Conservation (phyloP, 306 rosid genomes). For the Cicer chorassanicum region DNA sequence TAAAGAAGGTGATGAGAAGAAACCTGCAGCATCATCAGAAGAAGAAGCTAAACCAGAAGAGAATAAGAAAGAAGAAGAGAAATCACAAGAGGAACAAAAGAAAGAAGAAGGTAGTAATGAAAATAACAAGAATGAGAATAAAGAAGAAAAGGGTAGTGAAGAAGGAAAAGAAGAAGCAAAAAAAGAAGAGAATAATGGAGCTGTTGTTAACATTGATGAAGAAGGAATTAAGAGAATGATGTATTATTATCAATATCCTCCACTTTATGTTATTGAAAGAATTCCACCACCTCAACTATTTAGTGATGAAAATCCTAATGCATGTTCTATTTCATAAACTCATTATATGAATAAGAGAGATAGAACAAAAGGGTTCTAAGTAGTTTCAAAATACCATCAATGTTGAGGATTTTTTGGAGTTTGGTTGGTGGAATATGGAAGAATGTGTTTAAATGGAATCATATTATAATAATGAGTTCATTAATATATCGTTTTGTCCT, state of each 20-base stretch:
- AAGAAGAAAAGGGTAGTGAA: conserved; percentile 51
- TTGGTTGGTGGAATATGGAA: conserved; percentile 43
- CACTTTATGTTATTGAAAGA: conserved; percentile 71
- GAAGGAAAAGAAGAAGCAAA: conserved; percentile 49
- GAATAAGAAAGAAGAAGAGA: conserved; percentile 56
- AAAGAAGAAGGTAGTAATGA: conserved; percentile 57
- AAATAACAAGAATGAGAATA: conserved; percentile 25
- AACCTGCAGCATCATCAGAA: conserved; percentile 44
- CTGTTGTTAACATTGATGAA: conserved; percentile 49
- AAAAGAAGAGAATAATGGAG: conserved; percentile 43
- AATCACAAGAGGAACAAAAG: conserved; percentile 53
- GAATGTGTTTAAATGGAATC: conserved; percentile 36
- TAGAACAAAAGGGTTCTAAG: conserved; percentile 25
- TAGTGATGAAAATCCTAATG: conserved; percentile 97
- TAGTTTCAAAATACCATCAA: background rate
- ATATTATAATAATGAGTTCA: conserved; percentile 31
- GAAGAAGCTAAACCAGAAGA: conserved; percentile 53
- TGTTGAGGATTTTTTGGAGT: conserved; percentile 38
- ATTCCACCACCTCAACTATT: conserved; percentile 92
- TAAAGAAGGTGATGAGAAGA: conserved; percentile 47
- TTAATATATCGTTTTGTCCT: conserved; percentile 46
- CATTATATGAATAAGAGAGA: background rate
- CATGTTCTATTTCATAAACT: conserved; percentile 74
- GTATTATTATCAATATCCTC: conserved; percentile 73
- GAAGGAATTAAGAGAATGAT: conserved; percentile 82